Evolutionary conservation across 2,329 filamentous ascomycete species (phyloP), one percentile per base, ranked within the genome.

Genomic region (Cadophora luteo-olivacea): DNA sequence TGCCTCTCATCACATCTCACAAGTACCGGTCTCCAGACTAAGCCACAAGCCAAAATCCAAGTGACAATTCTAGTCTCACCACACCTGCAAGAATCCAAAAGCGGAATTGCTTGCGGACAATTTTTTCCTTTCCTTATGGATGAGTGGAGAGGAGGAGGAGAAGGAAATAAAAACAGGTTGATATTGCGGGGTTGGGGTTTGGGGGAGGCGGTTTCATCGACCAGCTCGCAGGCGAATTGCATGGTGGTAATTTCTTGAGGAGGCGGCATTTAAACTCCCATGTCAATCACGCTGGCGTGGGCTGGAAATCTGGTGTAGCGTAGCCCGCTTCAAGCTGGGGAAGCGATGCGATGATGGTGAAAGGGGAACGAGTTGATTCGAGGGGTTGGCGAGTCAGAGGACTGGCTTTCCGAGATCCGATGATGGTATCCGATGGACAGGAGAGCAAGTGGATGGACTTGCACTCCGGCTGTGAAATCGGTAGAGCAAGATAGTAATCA

Each of bases 261-360:
- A 14, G 38, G 55, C 22, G n/a, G 33, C 55, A 58, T 41, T 58
- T 58, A 58, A 36, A 58, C 55, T 41, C 55, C 55, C 55, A 58
- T 58, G 55, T 58, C 33, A 16, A 58, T n/a, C n/a, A n/a, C n/a
- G n/a, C n/a, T n/a, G n/a, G n/a, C n/a, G 14, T 45, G 3, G 8
- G 38, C 9, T 45, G 38, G 38, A 45, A 45, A 16, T 36, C 33
- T 54, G 51, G 22, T 12, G 51, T 29, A 7, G 14, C n/a, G 32
- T 58, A 38, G n/a, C 55, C 33, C n/a, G 55, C 55, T 58, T 58
- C n/a, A 7, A 38, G 33, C 36, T 38, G 51, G 51, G 51, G 24
- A 54, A 29, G 51, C 51, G 12, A 29, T 54, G 51, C 14, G 49
- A 52, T 52, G 49, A 25, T 25, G 3, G n/a, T 4, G 9, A 52